These are phyloP conservation scores for Talaromyces sp. DNA, from an alignment of 2,329 filamentous ascomycete genomes.

Conservation along the genomic window DNA sequence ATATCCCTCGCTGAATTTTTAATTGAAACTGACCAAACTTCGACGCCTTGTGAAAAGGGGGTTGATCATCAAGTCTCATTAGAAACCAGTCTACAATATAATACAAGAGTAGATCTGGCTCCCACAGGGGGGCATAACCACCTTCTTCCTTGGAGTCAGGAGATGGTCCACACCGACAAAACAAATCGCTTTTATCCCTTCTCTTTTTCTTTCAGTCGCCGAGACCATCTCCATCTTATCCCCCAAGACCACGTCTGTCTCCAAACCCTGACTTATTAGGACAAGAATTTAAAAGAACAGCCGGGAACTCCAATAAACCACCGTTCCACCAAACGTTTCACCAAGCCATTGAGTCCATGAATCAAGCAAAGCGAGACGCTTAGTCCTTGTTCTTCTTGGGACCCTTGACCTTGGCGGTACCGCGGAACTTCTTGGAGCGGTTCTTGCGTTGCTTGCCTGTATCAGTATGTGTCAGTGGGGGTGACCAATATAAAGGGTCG, in stretches of 20 bases:
- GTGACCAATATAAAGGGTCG: slow-evolving; percentile 4
- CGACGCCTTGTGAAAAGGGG: slow-evolving; percentile 25
- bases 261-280: slow-evolving; percentile 4
- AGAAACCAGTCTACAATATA: slow-evolving; percentile 7
- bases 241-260: slow-evolving; percentile 8
- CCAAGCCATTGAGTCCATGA: slow-evolving; percentile 24
- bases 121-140: slow-evolving; percentile 9
- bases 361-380: slow-evolving; percentile 41
- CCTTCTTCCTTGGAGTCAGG: slow-evolving; percentile 1
- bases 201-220: slow-evolving; percentile 8
- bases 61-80: slow-evolving; percentile 20
- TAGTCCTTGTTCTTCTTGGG: slow-evolving; percentile 90
- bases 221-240: slow-evolving; percentile 7
- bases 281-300: slow-evolving; percentile 12
- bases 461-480: slow-evolving; percentile 9
- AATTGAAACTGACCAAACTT: slow-evolving; percentile 24
- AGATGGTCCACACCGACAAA: slow-evolving; percentile 12
- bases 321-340: slow-evolving; percentile 33
- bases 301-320: slow-evolving; percentile 23
- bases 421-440: slow-evolving; percentile 97
- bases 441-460: slow-evolving; percentile 99
- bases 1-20: slow-evolving; percentile 27
- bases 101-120: slow-evolving; percentile 6
- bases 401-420: slow-evolving; percentile 98
- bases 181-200: neutral